Evolutionary conservation across 1,139 yeast species (phyloP).

Genomic region (Geotrichum cucujoidarum): DNA sequence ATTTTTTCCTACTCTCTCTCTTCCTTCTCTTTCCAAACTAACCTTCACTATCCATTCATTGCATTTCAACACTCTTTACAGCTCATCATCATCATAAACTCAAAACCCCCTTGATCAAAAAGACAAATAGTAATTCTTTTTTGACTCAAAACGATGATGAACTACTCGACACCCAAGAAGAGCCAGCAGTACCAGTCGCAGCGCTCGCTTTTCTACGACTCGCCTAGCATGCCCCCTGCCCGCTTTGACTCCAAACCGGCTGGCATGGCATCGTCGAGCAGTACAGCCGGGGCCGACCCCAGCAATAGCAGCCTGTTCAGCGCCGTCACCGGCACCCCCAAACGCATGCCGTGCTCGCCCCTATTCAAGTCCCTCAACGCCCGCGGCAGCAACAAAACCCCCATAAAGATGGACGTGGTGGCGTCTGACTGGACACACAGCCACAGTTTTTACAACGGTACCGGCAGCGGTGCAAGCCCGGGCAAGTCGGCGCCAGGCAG

Average conservation of each 20-base stretch:
- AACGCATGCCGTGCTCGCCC: constrained; percentile 16
- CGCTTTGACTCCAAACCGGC: too few species aligned
- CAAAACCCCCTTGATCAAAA: constrained; percentile 1
- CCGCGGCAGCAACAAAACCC: constrained; percentile 34
- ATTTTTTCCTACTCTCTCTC: too few species aligned
- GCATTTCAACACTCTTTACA: too few species aligned
- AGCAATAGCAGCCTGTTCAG: constrained; percentile 18
- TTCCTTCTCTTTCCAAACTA: too few species aligned
- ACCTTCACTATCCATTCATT: too few species aligned
- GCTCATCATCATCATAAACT: constrained; percentile 11
- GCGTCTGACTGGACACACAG: constrained; percentile 33
- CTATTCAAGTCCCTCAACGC: constrained; percentile 19
- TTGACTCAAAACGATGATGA: constrained; percentile 25
- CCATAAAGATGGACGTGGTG: constrained; percentile 45
- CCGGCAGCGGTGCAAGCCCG: background rate
- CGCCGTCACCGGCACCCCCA: constrained; percentile 16
- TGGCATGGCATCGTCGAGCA: too few species aligned
- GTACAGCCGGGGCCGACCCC: too few species aligned
- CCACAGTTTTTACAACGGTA: constrained; percentile 10
- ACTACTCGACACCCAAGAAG: constrained; percentile 29
- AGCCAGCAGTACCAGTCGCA: background rate
- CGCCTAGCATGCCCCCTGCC: constrained; percentile 23
- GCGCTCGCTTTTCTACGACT: constrained; percentile 22
- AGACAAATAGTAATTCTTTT: too few species aligned
- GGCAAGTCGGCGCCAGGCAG: constrained; percentile 9